Percentiles rank a stretch among this genome's conserved stretches.
Evolutionary conservation across 345 rosid genomes (phyloP).

Genomic region (Clarkia xantiana): DNA sequence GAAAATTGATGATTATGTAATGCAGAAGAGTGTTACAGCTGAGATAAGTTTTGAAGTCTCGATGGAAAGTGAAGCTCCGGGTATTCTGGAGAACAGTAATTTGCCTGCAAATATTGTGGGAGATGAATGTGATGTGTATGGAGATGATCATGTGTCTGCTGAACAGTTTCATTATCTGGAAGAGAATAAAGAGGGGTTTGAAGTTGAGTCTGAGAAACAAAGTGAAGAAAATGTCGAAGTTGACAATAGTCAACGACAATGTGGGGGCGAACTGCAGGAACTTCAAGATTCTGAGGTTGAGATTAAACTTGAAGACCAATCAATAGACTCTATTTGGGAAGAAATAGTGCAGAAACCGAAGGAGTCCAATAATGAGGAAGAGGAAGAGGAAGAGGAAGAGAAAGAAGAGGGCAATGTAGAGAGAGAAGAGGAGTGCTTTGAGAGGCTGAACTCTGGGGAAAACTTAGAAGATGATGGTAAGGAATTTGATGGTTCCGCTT

Average conservation of each 20-base stretch:
- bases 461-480: constrained; percentile 11
- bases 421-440: constrained; percentile 17
- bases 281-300: constrained; percentile 15
- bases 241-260: constrained; percentile 12
- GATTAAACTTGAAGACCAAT: constrained; percentile 12
- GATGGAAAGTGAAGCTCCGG: constrained; percentile 19
- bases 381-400: not conserved
- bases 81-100: constrained; percentile 14
- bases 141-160: constrained; percentile 12
- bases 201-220: constrained; percentile 12
- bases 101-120: constrained; percentile 19
- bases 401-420: constrained; percentile 10
- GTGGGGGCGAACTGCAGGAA: constrained; percentile 20
- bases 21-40: constrained; percentile 11
- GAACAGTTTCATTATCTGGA: constrained; percentile 17
- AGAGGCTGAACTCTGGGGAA: constrained; percentile 6
- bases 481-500: constrained; percentile 8
- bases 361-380: constrained; percentile 1
- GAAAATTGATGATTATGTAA: constrained; percentile 18
- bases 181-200: constrained; percentile 17
- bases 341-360: constrained; percentile 9
- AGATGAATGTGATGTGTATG: constrained; percentile 12
- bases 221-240: constrained; percentile 5
- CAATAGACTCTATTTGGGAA: constrained; percentile 13
- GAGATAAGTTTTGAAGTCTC: constrained; percentile 14